These are phyloP conservation scores for Aspergillus ustus DNA, from an alignment of 2,329 filamentous ascomycete genomes.

Conservation along the genomic window DNA sequence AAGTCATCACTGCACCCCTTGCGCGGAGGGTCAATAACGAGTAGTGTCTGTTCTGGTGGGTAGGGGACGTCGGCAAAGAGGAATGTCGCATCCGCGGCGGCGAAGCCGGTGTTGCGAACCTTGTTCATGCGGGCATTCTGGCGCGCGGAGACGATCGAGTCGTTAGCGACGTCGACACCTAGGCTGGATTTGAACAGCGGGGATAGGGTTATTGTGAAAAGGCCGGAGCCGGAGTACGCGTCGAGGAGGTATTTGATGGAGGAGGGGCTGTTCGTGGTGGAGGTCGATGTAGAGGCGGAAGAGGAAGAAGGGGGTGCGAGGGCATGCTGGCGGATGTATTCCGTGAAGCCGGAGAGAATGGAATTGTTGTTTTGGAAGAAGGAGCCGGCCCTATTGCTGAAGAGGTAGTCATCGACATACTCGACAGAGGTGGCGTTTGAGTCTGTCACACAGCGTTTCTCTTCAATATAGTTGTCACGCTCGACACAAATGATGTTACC, in stretches of 20 bases:
- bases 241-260: constrained; percentile 87
- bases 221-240: constrained; percentile 94
- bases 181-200: constrained; percentile 77
- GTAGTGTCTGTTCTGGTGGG: constrained; percentile 78
- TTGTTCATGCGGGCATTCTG: constrained; percentile 79
- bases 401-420: constrained; percentile 82
- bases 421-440: constrained; percentile 82
- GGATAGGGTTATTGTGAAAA: constrained; percentile 94
- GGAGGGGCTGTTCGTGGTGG: constrained; percentile 43
- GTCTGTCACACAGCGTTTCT: constrained; percentile 89
- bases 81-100: constrained; percentile 82
- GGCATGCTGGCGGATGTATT: constrained; percentile 82
- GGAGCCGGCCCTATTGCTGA: constrained; percentile 87
- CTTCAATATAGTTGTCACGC: constrained; percentile 67
- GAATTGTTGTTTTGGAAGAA: constrained; percentile 99
- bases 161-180: constrained; percentile 85
- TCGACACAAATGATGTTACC: constrained; percentile 60
- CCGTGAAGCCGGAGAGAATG: constrained; percentile 84
- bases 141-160: constrained; percentile 78
- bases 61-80: constrained; percentile 80
- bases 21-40: constrained; percentile 95
- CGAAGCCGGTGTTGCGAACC: constrained; percentile 77
- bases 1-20: constrained; percentile 93
- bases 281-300: constrained; percentile 56
- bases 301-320: constrained; percentile 55